Evolutionary conservation across 176 grass and related monocot genomes (phyloP).

Genomic region (Echinochloa phyllopogon): DNA sequence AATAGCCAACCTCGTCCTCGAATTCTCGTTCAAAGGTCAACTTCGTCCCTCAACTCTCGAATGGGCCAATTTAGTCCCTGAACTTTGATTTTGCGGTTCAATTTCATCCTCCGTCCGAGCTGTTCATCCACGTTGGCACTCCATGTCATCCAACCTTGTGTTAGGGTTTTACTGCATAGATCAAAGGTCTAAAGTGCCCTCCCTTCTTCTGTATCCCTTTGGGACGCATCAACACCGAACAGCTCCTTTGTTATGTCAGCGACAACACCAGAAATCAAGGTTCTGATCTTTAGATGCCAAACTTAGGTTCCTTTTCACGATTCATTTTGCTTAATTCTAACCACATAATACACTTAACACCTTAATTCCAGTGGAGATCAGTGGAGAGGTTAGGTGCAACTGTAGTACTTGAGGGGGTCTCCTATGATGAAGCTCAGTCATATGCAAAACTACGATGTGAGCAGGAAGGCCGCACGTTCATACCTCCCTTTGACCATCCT

Average conservation of each 20-base stretch:
- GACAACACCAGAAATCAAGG: slow-evolving; percentile 99
- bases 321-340: slow-evolving; percentile 4
- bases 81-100: no score
- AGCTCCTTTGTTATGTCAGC: slow-evolving; percentile 97
- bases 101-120: no score
- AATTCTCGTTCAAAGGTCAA: no score
- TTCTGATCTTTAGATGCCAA: slow-evolving; percentile 29
- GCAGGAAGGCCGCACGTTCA: slow-evolving; percentile 83
- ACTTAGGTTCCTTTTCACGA: background rate
- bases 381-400: slow-evolving; percentile 92
- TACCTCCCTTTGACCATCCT: slow-evolving; percentile 98
- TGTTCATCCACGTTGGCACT: no score
- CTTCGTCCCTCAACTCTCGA: no score
- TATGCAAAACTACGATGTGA: slow-evolving; percentile 83
- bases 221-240: no score
- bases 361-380: slow-evolving; percentile 78
- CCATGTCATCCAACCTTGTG: no score
- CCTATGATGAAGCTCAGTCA: slow-evolving; percentile 93
- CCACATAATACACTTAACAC: slow-evolving; percentile 14
- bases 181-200: no score
- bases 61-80: no score
- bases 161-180: no score
- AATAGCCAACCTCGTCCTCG: no score
- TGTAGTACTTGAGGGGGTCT: slow-evolving; percentile 85
- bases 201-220: no score